Base-by-base conservation (phyloP, 2,329 filamentous ascomycete genomes). In the Fusarium ramigenum region DNA sequence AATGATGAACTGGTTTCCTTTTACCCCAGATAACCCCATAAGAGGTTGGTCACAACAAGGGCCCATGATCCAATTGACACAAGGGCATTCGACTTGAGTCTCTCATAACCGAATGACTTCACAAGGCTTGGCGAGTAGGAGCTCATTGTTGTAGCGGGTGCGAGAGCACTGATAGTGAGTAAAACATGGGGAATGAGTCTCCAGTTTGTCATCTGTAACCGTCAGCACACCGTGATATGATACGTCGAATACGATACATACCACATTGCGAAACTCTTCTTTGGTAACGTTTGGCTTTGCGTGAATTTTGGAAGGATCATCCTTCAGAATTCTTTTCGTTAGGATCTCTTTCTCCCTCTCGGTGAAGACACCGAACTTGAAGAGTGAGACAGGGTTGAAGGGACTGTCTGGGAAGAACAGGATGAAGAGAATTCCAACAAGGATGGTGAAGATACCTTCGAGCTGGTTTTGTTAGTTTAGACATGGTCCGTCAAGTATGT, bases 401-500 rank as follows among this genome's bases (percentile, higher is more conserved):
- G 36, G 79, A 21, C 47, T 70, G n/a, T 73, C 54, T 10, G 75
- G 72, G 39, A 77, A 75, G 15, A 76, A 30, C 1, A 59, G 34
- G 4, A 75, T 47, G 37, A 76, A 76, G 3, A 78, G 9, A 11
- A 70, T 21, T 9, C 72, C 75, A 16, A 76, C 44, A 9, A 78
- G 56, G 4, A 83, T 69, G 21, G 82, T 84, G 37, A 83, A 80
- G 9, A 83, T 74, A 4, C 82, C 82, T 66, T 84, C 81, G 23
- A 70, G 28, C 65, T 68, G 21, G 11, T 23, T 2, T n/a, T 43
- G 30, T 68, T 36, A 61, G 53, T 30, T 37, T 42, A 23, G 28
- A 19, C 40, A 11, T 4, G 9, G 14, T 28, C 36, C 5, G 18
- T 7, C 21, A 47, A 18, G 19, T 15, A 7, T n/a, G n/a, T 9